Evolutionary conservation across 768 basidiomycete genomes (phyloP), one percentile per base, ranked within the genome.

Genomic region (Leccinum fibrillosum): DNA sequence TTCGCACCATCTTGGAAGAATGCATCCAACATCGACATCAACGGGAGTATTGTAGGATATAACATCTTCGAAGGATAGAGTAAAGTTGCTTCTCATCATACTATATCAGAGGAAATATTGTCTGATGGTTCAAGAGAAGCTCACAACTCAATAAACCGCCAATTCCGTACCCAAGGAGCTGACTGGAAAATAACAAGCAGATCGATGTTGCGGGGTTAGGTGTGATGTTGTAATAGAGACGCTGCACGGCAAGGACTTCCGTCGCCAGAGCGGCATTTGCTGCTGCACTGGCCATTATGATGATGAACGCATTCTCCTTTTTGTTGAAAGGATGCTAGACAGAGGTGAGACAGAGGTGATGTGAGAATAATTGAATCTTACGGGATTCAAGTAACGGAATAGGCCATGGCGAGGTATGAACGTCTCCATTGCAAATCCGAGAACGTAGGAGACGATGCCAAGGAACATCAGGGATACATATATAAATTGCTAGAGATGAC

Each of bases 251-350:
- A 47, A 84, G 69, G 6, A 84, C 76, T 50, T 83, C 81, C 0
- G 82, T 83, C 2, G 75, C 82, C 13, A 84, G 74, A 4, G 82
- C 82, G 0, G 79, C 76, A 48, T 78, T 81, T 15, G 82, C 78
- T 4, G 82, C 82, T 3, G 83, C 80, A 57, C 78, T 77, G 21
- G 83, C 64, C 82, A 84, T 84, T 56, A 84, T 81, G 10, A 84
- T 76, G 34, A 84, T 79, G 60, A 84, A 82, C 0, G 81, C 80
- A 66, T 81, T 80, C 64, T 85, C 83, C 56, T 83, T 84, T 67
- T 80, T 83, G 66, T 84, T 83, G 69, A 83, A 84, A 3, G 83
- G 80, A 25, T 79, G 76, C 82, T 83, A n/a, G 28, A n/a, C 21
- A 44, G 45, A 8, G 17, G 25, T 58, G 21, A 61, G 63, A 28